Evolutionary conservation across 2,329 filamentous ascomycete genomes (phyloP), one percentile per base, ranked within the genome.

Genomic region (Monilinia aucupariae): DNA sequence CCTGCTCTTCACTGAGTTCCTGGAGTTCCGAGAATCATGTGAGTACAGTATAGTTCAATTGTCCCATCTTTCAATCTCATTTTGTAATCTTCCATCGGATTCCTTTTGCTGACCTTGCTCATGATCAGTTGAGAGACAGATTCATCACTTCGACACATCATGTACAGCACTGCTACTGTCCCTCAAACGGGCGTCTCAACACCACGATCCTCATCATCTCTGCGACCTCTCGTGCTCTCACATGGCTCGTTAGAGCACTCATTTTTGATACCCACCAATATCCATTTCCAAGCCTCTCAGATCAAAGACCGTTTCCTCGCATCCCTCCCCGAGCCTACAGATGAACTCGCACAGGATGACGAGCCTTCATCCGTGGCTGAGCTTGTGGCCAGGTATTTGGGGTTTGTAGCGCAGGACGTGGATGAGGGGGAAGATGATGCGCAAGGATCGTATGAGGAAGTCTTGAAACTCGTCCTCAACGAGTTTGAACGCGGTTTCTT

Each of bases 401-500:
- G 91, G 71, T 96, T 91, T 75, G 84, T 97, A 65, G 92, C 93
- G 68, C 81, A 85, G 67, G 90, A 97, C 79, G 89, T 97, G 47
- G 91, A 96, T 62, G 90, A 96, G 72, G 92, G 91, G 63, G 94
- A 97, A 74, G 93, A 97, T 73, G 90, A 92, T 74, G 82, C 86
- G 54, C 89, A 92, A 68, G 92, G 91, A 67, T 93, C 91, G 52
- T 96, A 94, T 75, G 86, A 92, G 74, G 92, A 97, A 75, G 91
- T 97, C 63, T 82, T 99, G 69, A 96, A 96, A 79, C 84, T 97
- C 66, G 84, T 96, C 62, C 80, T 97, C 61, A 96, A 94, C 77
- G 94, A 99, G 78, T 99, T 99, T 71, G 94, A 99, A 83, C 87
- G 94, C 53, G 91, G 88, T 61, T 97, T 96, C 78, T 87, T 99